Percentiles rank a stretch among this genome's conserved stretches.
Conservation (phyloP, 768 basidiomycete genomes). For the Coprinopsis marcescibilis region DNA sequence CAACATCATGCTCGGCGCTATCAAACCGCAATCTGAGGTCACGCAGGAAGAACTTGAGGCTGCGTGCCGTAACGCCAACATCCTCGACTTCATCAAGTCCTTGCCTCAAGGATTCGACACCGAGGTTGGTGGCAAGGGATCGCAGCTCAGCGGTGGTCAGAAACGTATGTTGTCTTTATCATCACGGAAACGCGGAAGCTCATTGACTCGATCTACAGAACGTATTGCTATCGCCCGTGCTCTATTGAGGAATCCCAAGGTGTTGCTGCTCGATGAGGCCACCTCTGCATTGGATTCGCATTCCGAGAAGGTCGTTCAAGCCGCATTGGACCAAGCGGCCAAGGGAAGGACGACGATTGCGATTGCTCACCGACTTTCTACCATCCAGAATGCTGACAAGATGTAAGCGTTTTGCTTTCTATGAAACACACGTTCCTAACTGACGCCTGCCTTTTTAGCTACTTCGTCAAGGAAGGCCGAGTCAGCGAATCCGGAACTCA, state of each 20-base stretch:
- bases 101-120: slow-evolving; percentile 84
- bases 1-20: slow-evolving; percentile 76
- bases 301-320: slow-evolving; percentile 85
- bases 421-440: background rate
- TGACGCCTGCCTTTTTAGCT: slow-evolving; percentile 33
- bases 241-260: slow-evolving; percentile 72
- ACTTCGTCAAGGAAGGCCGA: slow-evolving; percentile 73
- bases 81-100: slow-evolving; percentile 74
- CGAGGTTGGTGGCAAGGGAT: slow-evolving; percentile 76
- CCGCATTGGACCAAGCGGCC: slow-evolving; percentile 79
- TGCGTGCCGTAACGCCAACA: slow-evolving; percentile 75
- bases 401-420: slow-evolving; percentile 40
- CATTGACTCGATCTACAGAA: slow-evolving; percentile 21
- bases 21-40: slow-evolving; percentile 61
- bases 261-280: slow-evolving; percentile 74
- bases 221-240: slow-evolving; percentile 76
- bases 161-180: slow-evolving; percentile 40
- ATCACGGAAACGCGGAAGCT: slow-evolving; percentile 18
- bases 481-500: slow-evolving; percentile 78
- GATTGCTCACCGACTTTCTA: slow-evolving; percentile 83
- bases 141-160: slow-evolving; percentile 75
- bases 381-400: slow-evolving; percentile 80
- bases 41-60: slow-evolving; percentile 75
- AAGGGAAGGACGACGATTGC: slow-evolving; percentile 85
- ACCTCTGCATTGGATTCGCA: slow-evolving; percentile 79